Percentiles rank a stretch among this genome's conserved stretches.
phyloP scores from a whole-genome alignment of 2,329 filamentous ascomycete species.

The Trichophyton verrucosum region DNA sequence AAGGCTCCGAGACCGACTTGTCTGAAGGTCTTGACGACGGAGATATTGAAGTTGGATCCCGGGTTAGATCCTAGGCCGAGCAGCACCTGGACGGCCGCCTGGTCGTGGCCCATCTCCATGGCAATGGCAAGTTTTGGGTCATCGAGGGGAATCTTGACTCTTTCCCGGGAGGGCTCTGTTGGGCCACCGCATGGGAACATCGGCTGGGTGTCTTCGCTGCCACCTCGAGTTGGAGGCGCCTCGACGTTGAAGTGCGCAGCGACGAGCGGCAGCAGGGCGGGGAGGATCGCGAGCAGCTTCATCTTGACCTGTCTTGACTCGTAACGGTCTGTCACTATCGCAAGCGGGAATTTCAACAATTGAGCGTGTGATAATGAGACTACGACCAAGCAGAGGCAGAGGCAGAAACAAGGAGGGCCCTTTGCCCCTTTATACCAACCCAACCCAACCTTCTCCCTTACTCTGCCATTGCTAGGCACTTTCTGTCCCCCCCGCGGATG shows the following conservation, averaged over 20 bases:
- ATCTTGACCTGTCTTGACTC: conserved; percentile 9
- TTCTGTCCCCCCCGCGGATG: too few species aligned
- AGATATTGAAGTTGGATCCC: conserved; percentile 54
- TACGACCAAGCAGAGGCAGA: background rate
- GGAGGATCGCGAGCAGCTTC: conserved; percentile 28
- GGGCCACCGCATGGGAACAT: conserved; percentile 40
- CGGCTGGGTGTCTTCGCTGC: conserved; percentile 35
- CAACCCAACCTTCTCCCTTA: background rate
- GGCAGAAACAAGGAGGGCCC: background rate
- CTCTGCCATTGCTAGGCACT: background rate
- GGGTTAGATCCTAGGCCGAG: conserved; percentile 42
- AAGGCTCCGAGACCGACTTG: conserved; percentile 51
- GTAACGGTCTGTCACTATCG: too few species aligned
- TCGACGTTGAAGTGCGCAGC: conserved; percentile 46
- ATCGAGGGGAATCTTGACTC: conserved; percentile 39
- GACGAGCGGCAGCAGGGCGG: conserved; percentile 33
- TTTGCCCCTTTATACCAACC: background rate
- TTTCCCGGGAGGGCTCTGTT: conserved; percentile 33
- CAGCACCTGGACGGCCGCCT: conserved; percentile 42
- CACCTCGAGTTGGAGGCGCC: conserved; percentile 41
- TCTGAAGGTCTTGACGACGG: conserved; percentile 50
- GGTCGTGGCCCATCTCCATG: conserved; percentile 41
- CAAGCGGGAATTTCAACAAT: too few species aligned
- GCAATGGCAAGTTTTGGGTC: conserved; percentile 39
- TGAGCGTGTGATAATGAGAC: too few species aligned